Evolutionary conservation across 1,139 yeast species (phyloP), one percentile per base, ranked within the genome.

Genomic region (Yamadazyma sp.): DNA sequence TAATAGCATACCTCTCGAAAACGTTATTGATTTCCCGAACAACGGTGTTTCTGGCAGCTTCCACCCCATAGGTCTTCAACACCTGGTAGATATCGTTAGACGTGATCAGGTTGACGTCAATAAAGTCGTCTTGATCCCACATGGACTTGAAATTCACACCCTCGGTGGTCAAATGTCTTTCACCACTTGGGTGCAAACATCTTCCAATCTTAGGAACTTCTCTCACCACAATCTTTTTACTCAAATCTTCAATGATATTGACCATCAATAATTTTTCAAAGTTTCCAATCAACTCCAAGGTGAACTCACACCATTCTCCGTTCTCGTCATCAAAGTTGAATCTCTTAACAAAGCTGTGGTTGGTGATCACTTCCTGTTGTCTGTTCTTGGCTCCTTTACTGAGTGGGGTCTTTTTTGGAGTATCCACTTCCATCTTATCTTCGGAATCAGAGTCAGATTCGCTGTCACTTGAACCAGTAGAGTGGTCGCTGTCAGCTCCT

Each of bases 141-240:
- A 94, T 88, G 44, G 97, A 95, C 55, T 74, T 76, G 78, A 94
- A 92, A 68, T 94, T 94, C 43, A 94, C 98, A 66, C 99, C 99
- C 65, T 94, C 99, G 18, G 99, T 92, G 41, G 95, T 86, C 53
- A 94, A 75, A 29, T 78, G 75, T 52, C 96, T 82, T 54, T 75
- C 75, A 30, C 64, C 65, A 21, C 46, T 48, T 38, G 96, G 96
- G 48, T 86, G 89, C 51, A 92, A 71, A 76, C 97, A 90, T 65
- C 98, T 83, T 26, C 96, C 97, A 56, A 94, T 92, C 44, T 75
- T 73, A 41, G 95, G 87, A 48, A 89, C 84, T 66, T 94, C 97
- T 56, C 97, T 84, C 20, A 94, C 96, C 51, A 94, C 97, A 39
- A 89, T 87, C 53, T 77, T 76, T 53, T 88, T 85, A 64, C 97